Evolutionary conservation across 306 rosid genomes (phyloP).

Genomic region (Corylus americana): DNA sequence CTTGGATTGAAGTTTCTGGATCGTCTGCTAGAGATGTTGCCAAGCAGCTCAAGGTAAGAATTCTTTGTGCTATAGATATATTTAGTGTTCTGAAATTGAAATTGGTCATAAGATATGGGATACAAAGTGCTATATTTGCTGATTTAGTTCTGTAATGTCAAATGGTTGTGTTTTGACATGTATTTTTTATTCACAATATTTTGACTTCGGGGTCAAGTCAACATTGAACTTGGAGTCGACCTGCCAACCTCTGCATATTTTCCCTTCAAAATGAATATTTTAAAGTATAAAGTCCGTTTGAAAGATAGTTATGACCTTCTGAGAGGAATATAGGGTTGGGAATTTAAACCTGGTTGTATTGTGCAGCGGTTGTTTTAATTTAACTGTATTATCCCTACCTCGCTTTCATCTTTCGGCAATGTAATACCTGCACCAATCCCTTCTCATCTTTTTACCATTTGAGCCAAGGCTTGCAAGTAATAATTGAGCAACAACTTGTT

Average conservation of each 20-base stretch:
- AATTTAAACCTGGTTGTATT: background rate
- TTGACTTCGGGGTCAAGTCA: background rate
- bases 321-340: background rate
- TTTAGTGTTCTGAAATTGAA: background rate
- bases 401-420: too few species aligned
- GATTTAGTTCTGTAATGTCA: background rate
- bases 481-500: too few species aligned
- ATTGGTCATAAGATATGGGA: background rate
- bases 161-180: background rate
- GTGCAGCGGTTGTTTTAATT: background rate
- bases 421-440: too few species aligned
- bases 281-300: background rate
- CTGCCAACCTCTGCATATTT: background rate
- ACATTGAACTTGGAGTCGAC: background rate
- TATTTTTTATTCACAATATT: background rate
- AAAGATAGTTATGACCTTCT: background rate
- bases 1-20: constrained; percentile 98
- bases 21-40: constrained; percentile 97
- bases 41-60: constrained; percentile 79
- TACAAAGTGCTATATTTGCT: background rate
- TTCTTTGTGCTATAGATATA: background rate
- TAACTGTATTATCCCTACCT: background rate
- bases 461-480: too few species aligned
- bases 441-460: too few species aligned
- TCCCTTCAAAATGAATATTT: too few species aligned